Evolutionary conservation across 164 flowering plant genomes (phyloP), one percentile per base, ranked within the genome.

Genomic region (Magnolia sinica): DNA sequence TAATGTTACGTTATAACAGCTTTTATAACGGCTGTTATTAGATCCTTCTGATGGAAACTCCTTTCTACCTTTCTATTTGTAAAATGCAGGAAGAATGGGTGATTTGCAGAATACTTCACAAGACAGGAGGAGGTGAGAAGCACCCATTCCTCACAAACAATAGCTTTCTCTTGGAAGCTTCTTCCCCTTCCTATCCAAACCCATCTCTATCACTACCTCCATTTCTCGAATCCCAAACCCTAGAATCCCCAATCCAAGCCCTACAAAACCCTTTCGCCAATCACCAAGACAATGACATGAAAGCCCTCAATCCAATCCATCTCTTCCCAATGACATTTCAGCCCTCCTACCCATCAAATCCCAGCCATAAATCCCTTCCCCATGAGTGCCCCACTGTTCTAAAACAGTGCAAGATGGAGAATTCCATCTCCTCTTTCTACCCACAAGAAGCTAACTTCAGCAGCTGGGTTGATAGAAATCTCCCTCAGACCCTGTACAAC

Each of bases 11-110:
- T 37, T 37, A 37, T 37, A 37, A 37, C 45, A 5, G 45, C 45
- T 3, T 3, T 37, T 37, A 37, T 37, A 37, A 37, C 45, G 45
- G 45, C 45, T 3, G 45, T 37, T 37, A 37, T 37, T 37, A 37
- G 45, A 5, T 37, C 4, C 7, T 37, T 37, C 45, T 37, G 45
- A 37, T 37, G 0, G 45, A 37, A 37, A 37, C 45, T 37, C 7
- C 45, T 55, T 16, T 55, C 61, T 55, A 11, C 61, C 61, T 55
- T 55, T 55, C 18, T 55, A 11, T 55, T 55, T 55, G 18, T 55
- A 55, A 55, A 55, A 55, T 79, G 82, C 87, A 89, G 96, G 94
- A 91, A 61, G 96, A 91, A 77, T 90, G 96, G 93, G 94, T 91
- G 81, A 90, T 91, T 55, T 90, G 96, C 84, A 87, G 96, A 75